These are phyloP conservation scores for Endothia cerciana DNA, from an alignment of 2,329 filamentous ascomycete genomes.

Conservation along the genomic window DNA sequence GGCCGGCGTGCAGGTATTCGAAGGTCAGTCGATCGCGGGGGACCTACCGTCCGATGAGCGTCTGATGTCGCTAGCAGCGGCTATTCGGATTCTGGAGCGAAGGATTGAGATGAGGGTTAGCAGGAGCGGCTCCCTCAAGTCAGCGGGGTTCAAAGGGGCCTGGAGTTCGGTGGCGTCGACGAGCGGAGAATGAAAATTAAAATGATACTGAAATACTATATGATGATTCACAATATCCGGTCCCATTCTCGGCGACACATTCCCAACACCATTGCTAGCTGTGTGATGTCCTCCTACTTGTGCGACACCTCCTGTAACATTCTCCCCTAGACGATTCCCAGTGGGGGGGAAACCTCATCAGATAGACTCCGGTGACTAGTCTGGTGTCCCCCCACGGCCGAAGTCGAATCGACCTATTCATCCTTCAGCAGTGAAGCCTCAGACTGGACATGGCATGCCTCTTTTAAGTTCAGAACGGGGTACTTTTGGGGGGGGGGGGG, in stretches of 20 bases:
- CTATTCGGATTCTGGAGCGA: constrained; percentile 47
- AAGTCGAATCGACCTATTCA: too few species aligned
- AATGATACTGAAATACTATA: not conserved
- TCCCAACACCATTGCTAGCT: too few species aligned
- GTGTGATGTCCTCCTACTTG: too few species aligned
- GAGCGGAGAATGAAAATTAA: not conserved
- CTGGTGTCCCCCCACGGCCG: too few species aligned
- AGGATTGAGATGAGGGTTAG: constrained; percentile 37
- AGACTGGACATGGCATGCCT: too few species aligned
- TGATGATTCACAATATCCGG: not conserved
- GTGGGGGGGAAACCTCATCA: too few species aligned
- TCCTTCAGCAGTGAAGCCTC: too few species aligned
- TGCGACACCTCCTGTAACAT: too few species aligned
- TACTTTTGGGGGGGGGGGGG: too few species aligned
- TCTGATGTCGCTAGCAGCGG: constrained; percentile 53
- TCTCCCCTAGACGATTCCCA: too few species aligned
- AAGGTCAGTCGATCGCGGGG: constrained; percentile 14
- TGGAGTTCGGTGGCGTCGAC: constrained; percentile 9
- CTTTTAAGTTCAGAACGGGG: too few species aligned
- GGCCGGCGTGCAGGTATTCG: constrained; percentile 13
- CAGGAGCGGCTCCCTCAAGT: constrained; percentile 1
- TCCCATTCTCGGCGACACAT: not conserved
- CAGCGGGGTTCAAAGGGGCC: not conserved
- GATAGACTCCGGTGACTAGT: too few species aligned
- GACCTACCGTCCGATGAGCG: constrained; percentile 41